These are phyloP conservation scores for Petunia secreta DNA, from an alignment of 257 asterid species.

Conservation along the genomic window DNA sequence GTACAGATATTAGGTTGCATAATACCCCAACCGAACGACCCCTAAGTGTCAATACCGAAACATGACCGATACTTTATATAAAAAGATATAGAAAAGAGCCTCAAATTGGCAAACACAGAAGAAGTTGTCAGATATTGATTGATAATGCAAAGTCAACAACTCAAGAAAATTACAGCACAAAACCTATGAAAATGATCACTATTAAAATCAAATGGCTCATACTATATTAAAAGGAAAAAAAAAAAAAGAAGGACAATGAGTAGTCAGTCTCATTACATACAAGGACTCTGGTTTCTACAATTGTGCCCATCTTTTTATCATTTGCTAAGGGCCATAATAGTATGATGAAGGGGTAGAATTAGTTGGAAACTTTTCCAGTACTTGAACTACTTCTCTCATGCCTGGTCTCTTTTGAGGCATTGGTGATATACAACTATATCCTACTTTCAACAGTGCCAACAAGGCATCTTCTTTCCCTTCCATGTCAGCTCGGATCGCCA, in stretches of 20 bases:
- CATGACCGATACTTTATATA: not conserved
- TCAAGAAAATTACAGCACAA: not conserved
- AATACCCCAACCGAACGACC: too few relatives aligned
- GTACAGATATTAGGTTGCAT: too few relatives aligned
- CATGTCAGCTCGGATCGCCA: slow-evolving; percentile 80
- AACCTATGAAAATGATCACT: not conserved
- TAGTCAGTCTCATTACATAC: slow-evolving; percentile 49
- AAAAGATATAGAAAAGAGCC: not conserved
- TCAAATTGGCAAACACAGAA: not conserved
- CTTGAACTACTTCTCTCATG: slow-evolving; percentile 84
- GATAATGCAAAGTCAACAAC: not conserved
- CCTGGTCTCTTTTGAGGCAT: slow-evolving; percentile 86
- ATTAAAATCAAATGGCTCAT: slow-evolving; percentile 1
- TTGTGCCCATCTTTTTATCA: slow-evolving; percentile 29
- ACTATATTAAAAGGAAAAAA: not conserved
- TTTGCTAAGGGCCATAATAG: slow-evolving; percentile 46
- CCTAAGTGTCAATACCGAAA: not conserved
- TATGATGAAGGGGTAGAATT: slow-evolving; percentile 40
- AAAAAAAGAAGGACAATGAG: too few relatives aligned
- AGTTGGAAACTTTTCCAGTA: slow-evolving; percentile 72
- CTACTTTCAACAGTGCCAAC: slow-evolving; percentile 65
- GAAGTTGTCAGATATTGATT: not conserved
- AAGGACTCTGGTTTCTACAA: slow-evolving; percentile 40
- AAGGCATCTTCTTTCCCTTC: slow-evolving; percentile 84
- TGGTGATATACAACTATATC: slow-evolving; percentile 68